phyloP scores from a whole-genome alignment of 75 land plant species.

The Cryptomeria japonica region DNA sequence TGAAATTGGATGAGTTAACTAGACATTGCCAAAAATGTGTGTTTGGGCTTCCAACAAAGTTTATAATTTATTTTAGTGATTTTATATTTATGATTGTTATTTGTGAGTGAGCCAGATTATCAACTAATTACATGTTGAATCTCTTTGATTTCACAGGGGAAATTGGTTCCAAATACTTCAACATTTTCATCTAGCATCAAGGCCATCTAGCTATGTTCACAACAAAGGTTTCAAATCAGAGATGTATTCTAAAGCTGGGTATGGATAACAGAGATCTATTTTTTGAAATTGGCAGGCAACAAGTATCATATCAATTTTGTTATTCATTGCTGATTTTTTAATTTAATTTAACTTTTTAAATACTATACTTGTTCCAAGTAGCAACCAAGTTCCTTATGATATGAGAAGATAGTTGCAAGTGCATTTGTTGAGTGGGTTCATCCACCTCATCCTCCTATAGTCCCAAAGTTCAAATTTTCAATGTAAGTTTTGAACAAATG shows the following conservation, averaged over 20 bases:
- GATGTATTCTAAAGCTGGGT: constrained; percentile 87
- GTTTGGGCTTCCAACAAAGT: not conserved
- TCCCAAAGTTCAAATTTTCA: not conserved
- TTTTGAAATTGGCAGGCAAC: not conserved
- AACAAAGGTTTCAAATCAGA: constrained; percentile 79
- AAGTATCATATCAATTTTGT: not conserved
- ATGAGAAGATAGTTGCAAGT: constrained; percentile 35
- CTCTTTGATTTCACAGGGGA: constrained; percentile 35
- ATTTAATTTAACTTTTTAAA: constrained; percentile 1
- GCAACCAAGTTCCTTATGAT: constrained; percentile 44
- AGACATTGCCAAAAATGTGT: too few species aligned
- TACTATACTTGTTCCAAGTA: constrained; percentile 25
- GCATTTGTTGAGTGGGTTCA: constrained; percentile 44
- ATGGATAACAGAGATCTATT: not conserved
- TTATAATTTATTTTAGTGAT: not conserved
- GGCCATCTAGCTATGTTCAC: constrained; percentile 78
- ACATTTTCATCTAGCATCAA: constrained; percentile 88
- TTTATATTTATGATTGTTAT: not conserved
- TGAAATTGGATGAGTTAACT: too few species aligned
- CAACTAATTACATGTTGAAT: too few species aligned
- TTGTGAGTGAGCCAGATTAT: not conserved
- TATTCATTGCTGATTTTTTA: not conserved
- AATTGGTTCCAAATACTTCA: constrained; percentile 49
- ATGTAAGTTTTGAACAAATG: not conserved
- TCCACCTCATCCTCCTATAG: not conserved